These are phyloP conservation scores for Orobanche coerulescens DNA, from an alignment of 257 asterid genomes.

Conservation along the genomic window DNA sequence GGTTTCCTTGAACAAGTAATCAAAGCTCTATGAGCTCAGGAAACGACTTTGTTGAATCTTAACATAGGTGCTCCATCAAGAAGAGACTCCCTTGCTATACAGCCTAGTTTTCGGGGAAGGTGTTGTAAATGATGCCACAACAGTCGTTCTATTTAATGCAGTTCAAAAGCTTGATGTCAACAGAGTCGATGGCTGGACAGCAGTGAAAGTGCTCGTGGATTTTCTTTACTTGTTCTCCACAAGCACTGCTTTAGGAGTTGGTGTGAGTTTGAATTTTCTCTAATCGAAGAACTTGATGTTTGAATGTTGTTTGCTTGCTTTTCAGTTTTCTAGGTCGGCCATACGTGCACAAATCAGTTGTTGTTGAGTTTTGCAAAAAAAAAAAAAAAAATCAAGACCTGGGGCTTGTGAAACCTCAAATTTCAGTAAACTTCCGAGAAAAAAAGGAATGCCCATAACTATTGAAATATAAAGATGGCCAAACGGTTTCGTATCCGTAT, in stretches of 20 bases:
- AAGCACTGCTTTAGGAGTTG: constrained; percentile 84
- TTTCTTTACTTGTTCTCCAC: constrained; percentile 80
- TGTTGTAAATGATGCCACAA: constrained; percentile 93
- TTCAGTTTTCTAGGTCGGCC: neutral
- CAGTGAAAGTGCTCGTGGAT: constrained; percentile 42
- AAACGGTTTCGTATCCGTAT: neutral
- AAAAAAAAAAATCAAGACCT: too few relatives aligned
- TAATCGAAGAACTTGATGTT: neutral
- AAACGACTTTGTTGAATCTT: neutral
- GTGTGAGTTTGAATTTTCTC: constrained; percentile 39
- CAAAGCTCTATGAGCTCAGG: constrained; percentile 1
- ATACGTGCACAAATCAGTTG: neutral
- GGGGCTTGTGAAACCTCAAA: too few relatives aligned
- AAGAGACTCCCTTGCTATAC: constrained; percentile 83
- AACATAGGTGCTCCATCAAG: constrained; percentile 81
- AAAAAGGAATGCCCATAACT: neutral
- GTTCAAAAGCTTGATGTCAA: constrained; percentile 73
- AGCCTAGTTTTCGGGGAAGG: constrained; percentile 98
- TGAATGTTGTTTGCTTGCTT: neutral
- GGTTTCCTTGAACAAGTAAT: constrained; percentile 12
- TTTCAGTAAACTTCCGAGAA: too few relatives aligned
- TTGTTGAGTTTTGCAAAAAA: neutral
- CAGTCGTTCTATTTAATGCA: constrained; percentile 91
- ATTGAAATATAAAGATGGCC: neutral
- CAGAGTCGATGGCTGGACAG: constrained; percentile 59